Base-by-base conservation (phyloP, 257 asterid genomes). In the Nicotiana knightiana region DNA sequence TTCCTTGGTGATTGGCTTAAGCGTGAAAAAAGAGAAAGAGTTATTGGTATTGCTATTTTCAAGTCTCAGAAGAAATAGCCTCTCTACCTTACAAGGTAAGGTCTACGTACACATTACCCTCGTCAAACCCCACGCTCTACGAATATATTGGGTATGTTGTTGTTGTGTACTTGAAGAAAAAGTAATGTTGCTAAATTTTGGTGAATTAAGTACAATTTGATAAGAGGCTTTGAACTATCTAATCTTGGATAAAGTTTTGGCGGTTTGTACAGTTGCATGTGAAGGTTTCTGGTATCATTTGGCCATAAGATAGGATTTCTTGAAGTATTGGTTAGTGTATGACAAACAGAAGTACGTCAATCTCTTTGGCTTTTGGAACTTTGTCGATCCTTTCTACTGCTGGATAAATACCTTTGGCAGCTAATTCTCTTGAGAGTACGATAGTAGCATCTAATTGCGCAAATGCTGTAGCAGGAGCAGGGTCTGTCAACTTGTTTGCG, bases 331-430 rank as follows among this genome's bases (percentile, higher is more conserved):
- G 11, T 46, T 15, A 73, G 15, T 51, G 63, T 51, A 73, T 26
- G 62, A 73, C 62, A 48, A 48, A 16, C 15, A 13, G 32, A 32
- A 9, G 26, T 51, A 21, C 37, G 3, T 73, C 79, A 48, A 51
- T 73, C 63, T 73, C 61, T 51, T 73, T 75, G 79, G 79, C 63
- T 51, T 51, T 16, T 12, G 79, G 79, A 75, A 75, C 79, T 51
- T 51, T 51, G 63, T 24, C 46, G 2, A 9, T 43, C 51, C 51
- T 43, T 43, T 43, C 32, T 43, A 43, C 51, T 9, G 51, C 51
- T 43, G 11, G 51, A 43, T 43, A 43, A 8, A 43, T 39, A 39
- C 11, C 51, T 9, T 43, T 43, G 11, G 11, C 51, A 43, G 51
- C 51, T 43, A 43, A 43, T 43, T 3, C 1, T 3, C 51, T 43